Percentiles rank a stretch among this genome's conserved stretches.
phyloP scores from a whole-genome alignment of 805 yeast genomes.

The Candida boidinii region DNA sequence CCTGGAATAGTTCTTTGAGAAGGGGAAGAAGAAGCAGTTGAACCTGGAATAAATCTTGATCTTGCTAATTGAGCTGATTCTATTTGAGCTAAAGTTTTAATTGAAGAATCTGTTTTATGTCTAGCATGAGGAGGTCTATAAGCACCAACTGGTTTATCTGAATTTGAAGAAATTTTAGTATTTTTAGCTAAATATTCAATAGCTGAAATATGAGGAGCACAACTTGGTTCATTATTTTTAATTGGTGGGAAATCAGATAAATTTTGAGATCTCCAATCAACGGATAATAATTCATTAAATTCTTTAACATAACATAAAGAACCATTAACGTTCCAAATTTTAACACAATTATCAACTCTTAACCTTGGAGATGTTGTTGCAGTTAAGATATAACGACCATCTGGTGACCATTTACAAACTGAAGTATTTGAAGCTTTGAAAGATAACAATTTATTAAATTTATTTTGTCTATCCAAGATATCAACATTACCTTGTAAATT shows the following conservation, averaged over 20 bases:
- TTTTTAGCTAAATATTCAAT: conserved; percentile 42
- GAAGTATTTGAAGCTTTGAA: conserved; percentile 92
- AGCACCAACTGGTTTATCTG: conserved; percentile 68
- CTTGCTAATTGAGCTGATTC: conserved; percentile 30
- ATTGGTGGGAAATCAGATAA: conserved; percentile 45
- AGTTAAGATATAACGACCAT: conserved; percentile 85
- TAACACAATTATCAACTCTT: conserved; percentile 92
- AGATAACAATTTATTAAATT: conserved; percentile 68
- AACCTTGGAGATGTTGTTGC: conserved; percentile 97
- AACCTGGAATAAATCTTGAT: conserved; percentile 19
- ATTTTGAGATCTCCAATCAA: conserved; percentile 75
- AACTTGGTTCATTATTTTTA: conserved; percentile 40
- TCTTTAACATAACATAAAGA: conserved; percentile 70
- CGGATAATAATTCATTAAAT: conserved; percentile 70
- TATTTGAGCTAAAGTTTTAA: conserved; percentile 48
- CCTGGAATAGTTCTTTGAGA: conserved; percentile 46
- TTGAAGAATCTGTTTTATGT: conserved; percentile 36
- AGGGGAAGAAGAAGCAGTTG: too few species aligned
- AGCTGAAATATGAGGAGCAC: conserved; percentile 67
- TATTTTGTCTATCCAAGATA: conserved; percentile 83
- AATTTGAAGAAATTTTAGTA: conserved; percentile 21
- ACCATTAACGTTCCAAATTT: conserved; percentile 90
- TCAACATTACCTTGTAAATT: conserved; percentile 96
- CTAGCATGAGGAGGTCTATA: conserved; percentile 94
- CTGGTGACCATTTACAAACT: conserved; percentile 98